These are phyloP conservation scores for Panaeolus cyanescens DNA, from an alignment of 768 basidiomycete genomes.

Conservation along the genomic window DNA sequence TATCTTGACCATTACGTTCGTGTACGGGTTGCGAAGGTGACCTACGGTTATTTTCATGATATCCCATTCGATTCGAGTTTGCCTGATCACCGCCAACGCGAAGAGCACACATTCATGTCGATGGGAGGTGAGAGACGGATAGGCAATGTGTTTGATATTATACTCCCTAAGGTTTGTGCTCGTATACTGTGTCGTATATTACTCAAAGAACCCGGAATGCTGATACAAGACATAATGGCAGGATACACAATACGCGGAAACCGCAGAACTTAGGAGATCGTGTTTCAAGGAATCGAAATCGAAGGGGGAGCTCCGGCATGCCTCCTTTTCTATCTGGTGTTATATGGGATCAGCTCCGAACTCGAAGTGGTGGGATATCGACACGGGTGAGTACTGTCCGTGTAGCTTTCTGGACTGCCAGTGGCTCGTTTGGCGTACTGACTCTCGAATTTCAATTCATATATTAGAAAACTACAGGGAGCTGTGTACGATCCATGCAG, in stretches of 20 bases:
- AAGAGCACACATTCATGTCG: conserved; percentile 21
- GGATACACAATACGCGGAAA: conserved; percentile 10
- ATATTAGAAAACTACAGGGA: conserved; percentile 11
- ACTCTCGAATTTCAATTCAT: not conserved
- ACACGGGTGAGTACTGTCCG: conserved; percentile 13
- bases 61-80: conserved; percentile 3
- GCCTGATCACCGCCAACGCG: conserved; percentile 8
- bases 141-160: conserved; percentile 34
- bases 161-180: conserved; percentile 32
- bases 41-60: conserved; percentile 14
- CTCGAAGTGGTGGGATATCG: conserved; percentile 17
- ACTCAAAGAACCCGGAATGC: not conserved
- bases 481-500: conserved; percentile 20
- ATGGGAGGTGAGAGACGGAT: conserved; percentile 40
- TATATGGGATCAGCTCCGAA: conserved; percentile 19
- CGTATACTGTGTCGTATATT: too few species aligned
- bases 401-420: not conserved
- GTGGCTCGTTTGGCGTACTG: too few species aligned
- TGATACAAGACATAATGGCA: too few species aligned
- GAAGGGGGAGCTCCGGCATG: conserved; percentile 12
- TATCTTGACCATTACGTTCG: conserved; percentile 20
- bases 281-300: conserved; percentile 8
- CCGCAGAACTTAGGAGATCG: conserved; percentile 6
- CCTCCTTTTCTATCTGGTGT: conserved; percentile 17
- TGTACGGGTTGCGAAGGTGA: conserved; percentile 15